phyloP scores from a whole-genome alignment of 2,329 filamentous ascomycete genomes.

The Fusarium sororula region DNA sequence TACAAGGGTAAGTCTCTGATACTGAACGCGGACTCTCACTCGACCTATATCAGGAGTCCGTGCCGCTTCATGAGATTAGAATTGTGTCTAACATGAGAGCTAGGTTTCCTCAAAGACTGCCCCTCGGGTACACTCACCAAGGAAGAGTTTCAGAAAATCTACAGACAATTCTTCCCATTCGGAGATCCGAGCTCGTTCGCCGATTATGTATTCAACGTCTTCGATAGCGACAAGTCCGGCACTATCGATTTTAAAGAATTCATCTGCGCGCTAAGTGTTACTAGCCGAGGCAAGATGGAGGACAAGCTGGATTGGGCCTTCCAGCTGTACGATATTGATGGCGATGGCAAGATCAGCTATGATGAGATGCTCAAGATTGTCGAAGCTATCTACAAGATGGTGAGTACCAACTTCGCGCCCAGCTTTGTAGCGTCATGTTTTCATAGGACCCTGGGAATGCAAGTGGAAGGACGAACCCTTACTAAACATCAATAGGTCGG shows the following conservation, averaged over 20 bases:
- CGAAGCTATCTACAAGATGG: conserved; percentile 99
- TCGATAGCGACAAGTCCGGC: conserved; percentile 96
- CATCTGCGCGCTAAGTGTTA: conserved; percentile 97
- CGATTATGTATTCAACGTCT: conserved; percentile 99
- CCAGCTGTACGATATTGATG: conserved; percentile 98
- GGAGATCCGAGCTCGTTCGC: conserved; percentile 97
- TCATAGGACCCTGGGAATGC: background rate
- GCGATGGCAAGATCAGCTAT: conserved; percentile 98
- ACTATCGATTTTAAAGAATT: conserved; percentile 99
- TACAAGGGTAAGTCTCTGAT: conserved; percentile 81
- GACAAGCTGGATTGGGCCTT: conserved; percentile 99
- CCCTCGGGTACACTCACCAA: conserved; percentile 96
- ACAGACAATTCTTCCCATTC: conserved; percentile 99
- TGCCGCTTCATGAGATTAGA: background rate
- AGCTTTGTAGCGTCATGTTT: background rate
- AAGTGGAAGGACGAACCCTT: background rate
- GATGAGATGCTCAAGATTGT: conserved; percentile 99
- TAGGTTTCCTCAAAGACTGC: conserved; percentile 98
- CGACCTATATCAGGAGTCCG: background rate
- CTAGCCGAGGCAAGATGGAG: conserved; percentile 97
- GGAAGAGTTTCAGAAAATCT: conserved; percentile 99
- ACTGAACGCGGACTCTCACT: background rate
- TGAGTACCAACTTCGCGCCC: conserved; percentile 51
- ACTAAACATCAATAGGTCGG: conserved; percentile 72
- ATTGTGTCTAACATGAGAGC: conserved; percentile 24